Evolutionary conservation across 768 basidiomycete species (phyloP).

Genomic region (Suillus plorans): DNA sequence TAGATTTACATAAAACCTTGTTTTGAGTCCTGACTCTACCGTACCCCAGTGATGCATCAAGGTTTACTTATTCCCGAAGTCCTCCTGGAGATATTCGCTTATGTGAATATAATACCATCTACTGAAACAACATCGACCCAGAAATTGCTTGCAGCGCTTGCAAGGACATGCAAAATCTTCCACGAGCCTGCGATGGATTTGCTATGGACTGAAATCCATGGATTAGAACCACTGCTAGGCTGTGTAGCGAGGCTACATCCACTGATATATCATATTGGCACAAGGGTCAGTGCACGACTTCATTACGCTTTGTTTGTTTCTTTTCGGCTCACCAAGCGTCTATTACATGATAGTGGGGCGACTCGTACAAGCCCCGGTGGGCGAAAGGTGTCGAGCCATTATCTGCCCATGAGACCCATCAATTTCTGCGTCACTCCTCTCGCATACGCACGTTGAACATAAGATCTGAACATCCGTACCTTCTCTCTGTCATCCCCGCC

Average conservation of each 20-base stretch:
- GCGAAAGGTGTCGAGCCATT: not conserved
- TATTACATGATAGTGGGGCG: too few species aligned
- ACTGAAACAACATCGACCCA: too few species aligned
- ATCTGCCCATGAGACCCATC: not conserved
- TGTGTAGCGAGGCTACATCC: not conserved
- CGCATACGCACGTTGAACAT: not conserved
- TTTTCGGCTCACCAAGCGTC: not conserved
- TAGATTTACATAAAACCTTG: not conserved
- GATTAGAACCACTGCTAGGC: not conserved
- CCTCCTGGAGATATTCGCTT: not conserved
- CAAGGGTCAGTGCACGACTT: not conserved
- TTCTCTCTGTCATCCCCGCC: not conserved
- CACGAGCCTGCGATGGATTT: not conserved
- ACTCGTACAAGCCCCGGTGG: not conserved
- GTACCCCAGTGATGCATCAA: not conserved
- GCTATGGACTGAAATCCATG: not conserved
- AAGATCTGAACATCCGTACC: rapidly evolving
- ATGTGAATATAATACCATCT: not conserved
- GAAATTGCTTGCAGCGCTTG: not conserved
- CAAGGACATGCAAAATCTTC: not conserved
- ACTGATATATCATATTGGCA: not conserved
- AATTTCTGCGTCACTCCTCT: not conserved
- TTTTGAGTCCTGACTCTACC: too few species aligned
- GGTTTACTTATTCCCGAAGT: not conserved
- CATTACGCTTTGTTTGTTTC: not conserved